Evolutionary conservation across 164 flowering plant species (phyloP), one percentile per base, ranked within the genome.

Genomic region (Brasenia schreberi): DNA sequence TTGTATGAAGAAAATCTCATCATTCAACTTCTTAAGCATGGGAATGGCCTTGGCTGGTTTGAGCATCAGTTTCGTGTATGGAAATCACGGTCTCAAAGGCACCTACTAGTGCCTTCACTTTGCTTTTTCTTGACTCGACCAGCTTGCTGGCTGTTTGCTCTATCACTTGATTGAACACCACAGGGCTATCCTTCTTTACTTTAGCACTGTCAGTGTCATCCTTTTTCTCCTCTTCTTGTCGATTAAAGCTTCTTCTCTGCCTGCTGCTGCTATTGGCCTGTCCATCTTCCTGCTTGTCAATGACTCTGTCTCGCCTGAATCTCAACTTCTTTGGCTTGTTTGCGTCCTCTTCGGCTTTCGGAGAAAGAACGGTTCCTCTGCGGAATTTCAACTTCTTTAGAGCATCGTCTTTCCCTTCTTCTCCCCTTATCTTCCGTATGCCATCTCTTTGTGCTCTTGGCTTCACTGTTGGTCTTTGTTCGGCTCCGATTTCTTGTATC

Each of bases 41-140:
- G 53, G 53, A 7, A 45, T 45, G 53, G 53, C 53, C 53, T 4
- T 45, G 53, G 53, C 53, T 45, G 6, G 7, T 45, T 12, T 45
- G 53, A 45, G 53, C 53, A 61, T 71, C 53, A 4, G 53, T 65
- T 69, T 81, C 82, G 69, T 79, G 83, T 62, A 80, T 83, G 39
- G 88, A 84, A 53, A 85, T 81, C 42, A 87, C 82, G 59, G 88
- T 79, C 70, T 84, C 93, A 59, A 87, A 87, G 67, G 90, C 93
- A 62, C 87, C 83, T 43, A 87, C 90, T 80, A 87, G 74, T 27
- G 90, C 90, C 70, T 78, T 83, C 27, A 87, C 93, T 72, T 85
- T 87, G 73, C 90, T 81, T 70, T 79, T 82, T 75, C 82, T 76
- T 19, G 77, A 66, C 76, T 77, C 68, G 0, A 69, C 86, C 59